A percentile compares a stretch with the other conserved stretches of the same genome.
Conservation (phyloP, 352 stramenopile genomes). For the Globisporangium middletonii region DNA sequence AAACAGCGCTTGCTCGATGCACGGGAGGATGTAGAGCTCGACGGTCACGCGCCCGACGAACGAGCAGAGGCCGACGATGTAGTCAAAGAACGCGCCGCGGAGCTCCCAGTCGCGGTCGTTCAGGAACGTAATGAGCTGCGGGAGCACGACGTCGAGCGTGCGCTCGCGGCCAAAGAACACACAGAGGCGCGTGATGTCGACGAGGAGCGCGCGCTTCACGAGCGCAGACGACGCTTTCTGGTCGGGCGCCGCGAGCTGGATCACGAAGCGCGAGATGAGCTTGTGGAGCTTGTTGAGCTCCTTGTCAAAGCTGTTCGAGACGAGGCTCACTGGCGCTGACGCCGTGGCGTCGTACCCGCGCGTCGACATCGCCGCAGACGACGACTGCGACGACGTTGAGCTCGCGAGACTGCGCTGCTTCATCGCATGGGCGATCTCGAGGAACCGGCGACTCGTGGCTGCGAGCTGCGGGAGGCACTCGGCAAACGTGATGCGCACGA, state of each 20-base stretch:
- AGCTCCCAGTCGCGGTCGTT: conserved; percentile 94
- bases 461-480: conserved; percentile 90
- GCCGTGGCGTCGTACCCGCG: conserved; percentile 27
- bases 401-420: conserved; percentile 63
- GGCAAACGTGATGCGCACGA: conserved; percentile 94
- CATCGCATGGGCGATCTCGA: conserved; percentile 90
- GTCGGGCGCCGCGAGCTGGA: conserved; percentile 89
- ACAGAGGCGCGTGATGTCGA: conserved; percentile 93
- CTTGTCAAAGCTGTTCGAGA: conserved; percentile 89
- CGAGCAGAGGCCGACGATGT: conserved; percentile 92
- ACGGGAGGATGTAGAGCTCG: conserved; percentile 96
- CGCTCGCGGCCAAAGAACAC: conserved; percentile 96
- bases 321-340: conserved; percentile 36
- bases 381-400: conserved; percentile 26
- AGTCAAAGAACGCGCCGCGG: conserved; percentile 87
- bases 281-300: conserved; percentile 91
- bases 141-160: conserved; percentile 93
- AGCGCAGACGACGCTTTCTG: conserved; percentile 89
- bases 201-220: conserved; percentile 92
- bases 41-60: conserved; percentile 92
- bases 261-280: conserved; percentile 92
- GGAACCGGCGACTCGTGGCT: conserved; percentile 90
- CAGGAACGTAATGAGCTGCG: conserved; percentile 96
- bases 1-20: conserved; percentile 95
- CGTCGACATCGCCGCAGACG: conserved; percentile 21